A percentile compares a stretch with the other conserved stretches of the same genome.
Conservation (phyloP, 176 grass and related monocot species). For the Ampelocalamus luodianensis region DNA sequence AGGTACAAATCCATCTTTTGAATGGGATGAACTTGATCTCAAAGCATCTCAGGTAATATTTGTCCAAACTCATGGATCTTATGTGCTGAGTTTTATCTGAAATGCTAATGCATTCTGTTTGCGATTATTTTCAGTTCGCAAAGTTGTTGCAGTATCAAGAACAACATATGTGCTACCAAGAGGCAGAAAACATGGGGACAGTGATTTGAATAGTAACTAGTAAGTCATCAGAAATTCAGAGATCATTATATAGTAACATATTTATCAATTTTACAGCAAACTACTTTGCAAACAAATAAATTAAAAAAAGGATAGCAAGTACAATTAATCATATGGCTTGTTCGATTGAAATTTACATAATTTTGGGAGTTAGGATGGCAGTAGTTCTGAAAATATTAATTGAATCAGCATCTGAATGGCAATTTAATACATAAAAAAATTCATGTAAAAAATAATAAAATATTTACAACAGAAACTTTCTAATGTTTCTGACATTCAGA, state of each 20-base stretch:
- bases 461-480: not conserved
- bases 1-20: constrained; percentile 87
- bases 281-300: not conserved
- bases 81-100: not conserved
- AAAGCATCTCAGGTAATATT: constrained; percentile 78
- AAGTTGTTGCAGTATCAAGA: constrained; percentile 76
- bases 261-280: not conserved
- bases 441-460: not conserved
- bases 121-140: constrained; percentile 59
- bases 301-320: not conserved
- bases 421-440: no score
- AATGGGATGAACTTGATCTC: constrained; percentile 88
- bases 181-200: constrained; percentile 59
- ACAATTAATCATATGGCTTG: not conserved
- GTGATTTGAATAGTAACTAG: constrained; percentile 54
- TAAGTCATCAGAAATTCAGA: constrained; percentile 34
- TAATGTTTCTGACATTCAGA: not conserved
- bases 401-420: not conserved
- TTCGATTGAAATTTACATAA: not conserved
- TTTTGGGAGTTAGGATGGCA: not conserved
- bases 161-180: constrained; percentile 53
- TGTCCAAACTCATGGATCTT: not conserved
- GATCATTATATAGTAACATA: constrained; percentile 7
- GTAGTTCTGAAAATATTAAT: not conserved
- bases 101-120: constrained; percentile 21